Base-by-base conservation (phyloP, 2,329 filamentous ascomycete genomes). In the Exophiala calicioides region DNA sequence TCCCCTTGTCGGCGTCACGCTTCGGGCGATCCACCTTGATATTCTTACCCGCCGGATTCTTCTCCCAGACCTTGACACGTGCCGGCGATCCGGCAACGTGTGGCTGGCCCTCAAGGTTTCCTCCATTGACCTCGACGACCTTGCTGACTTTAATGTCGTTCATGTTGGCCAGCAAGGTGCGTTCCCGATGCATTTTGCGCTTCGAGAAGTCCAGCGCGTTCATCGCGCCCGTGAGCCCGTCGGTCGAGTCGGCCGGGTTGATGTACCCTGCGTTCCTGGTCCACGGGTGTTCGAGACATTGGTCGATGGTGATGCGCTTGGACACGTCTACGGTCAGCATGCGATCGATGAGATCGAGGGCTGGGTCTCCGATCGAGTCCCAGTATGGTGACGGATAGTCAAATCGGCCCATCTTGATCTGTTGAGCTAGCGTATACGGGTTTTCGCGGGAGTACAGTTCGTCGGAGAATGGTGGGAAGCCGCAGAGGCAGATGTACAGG, bases 341-440 rank as follows among this genome's bases (percentile, higher is more conserved):
- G 31, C 79, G 80, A 66, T 98, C 93, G 57, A 98, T 97, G 24
- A 98, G 76, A 58, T 97, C 90, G 42, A 98, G 75, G 5, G 91
- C 93, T 44, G 86, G 80, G 56, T 97, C 90, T 61, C 87, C 85
- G 21, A 95, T 83, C 2, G 82, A 81, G 66, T 95, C 89, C 90
- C 90, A 98, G 68, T 97, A 97, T 0, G 93, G 93, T 1, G 89
- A 94, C 1, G 93, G 91, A 62, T 96, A 98, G 67, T 96, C 88
- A 63, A 95, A 98, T 15, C 83, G 80, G 12, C 88, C 93, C 66
- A 81, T 79, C 66, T 86, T 90, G 69, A 95, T 97, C 70, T 97
- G 90, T 59, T 95, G 85, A 1, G 86, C 86, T 33, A 97, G 75
- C 0, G 79, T 88, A 64, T 88, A 96, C 2, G 93, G 93, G 57